Evolutionary conservation across 2,329 filamentous ascomycete species (phyloP).

Genomic region (Shiraia sp.): DNA sequence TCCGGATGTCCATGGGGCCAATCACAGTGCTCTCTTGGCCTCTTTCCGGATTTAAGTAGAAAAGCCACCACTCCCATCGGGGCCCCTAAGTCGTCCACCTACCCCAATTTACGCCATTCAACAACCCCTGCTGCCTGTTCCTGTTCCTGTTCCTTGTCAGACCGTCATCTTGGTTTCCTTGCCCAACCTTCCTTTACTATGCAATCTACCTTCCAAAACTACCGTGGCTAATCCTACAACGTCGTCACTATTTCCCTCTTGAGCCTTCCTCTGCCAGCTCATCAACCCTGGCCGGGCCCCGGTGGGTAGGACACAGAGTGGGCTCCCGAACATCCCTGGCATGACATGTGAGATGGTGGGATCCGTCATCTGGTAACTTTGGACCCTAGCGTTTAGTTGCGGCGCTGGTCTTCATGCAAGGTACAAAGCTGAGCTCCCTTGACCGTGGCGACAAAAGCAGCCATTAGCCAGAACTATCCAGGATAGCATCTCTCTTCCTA

Average conservation of each 20-base stretch:
- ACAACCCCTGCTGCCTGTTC: too few species aligned
- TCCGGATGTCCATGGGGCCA: conserved; percentile 1
- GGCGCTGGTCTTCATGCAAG: conserved; percentile 24
- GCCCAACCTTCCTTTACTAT: too few species aligned
- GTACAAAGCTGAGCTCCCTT: conserved; percentile 20
- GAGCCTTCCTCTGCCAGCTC: conserved; percentile 18
- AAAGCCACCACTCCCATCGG: background rate
- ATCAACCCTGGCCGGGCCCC: conserved; percentile 1
- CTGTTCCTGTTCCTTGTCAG: too few species aligned
- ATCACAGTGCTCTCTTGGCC: too few species aligned
- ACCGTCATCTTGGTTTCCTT: too few species aligned
- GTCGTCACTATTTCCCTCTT: too few species aligned
- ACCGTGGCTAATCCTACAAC: too few species aligned
- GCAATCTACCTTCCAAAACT: too few species aligned
- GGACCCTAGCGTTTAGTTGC: conserved; percentile 18
- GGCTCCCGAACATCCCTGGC: conserved; percentile 16
- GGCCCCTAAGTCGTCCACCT: conserved; percentile 3
- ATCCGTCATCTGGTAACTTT: conserved; percentile 11
- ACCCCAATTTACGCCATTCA: too few species aligned
- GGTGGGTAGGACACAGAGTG: conserved; percentile 1
- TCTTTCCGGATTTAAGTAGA: too few species aligned
- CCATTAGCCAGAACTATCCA: conserved; percentile 7
- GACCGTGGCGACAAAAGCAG: conserved; percentile 3
- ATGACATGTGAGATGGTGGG: conserved; percentile 18
- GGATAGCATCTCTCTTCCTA: too few species aligned